Percentiles rank a stretch among this genome's conserved stretches.
Conservation (phyloP, 345 rosid species). For the Mangifera indica region DNA sequence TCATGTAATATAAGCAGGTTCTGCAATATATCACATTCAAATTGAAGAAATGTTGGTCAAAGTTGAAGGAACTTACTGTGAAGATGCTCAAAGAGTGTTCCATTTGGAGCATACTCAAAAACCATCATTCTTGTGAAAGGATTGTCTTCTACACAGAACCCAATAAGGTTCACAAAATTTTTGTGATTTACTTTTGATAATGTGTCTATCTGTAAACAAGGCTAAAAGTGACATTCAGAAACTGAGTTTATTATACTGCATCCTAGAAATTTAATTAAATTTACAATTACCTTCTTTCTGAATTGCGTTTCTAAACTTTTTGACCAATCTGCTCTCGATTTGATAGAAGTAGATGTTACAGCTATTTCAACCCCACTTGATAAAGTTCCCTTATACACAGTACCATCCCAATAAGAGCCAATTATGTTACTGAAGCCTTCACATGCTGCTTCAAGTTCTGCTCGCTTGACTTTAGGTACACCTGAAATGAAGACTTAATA, state of each 20-base stretch:
- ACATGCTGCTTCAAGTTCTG: slow-evolving; percentile 89
- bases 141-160: slow-evolving; percentile 77
- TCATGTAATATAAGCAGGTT: neutral
- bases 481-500: slow-evolving; percentile 43
- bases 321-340: slow-evolving; percentile 68
- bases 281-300: slow-evolving; percentile 64
- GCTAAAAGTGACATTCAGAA: slow-evolving; percentile 12
- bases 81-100: slow-evolving; percentile 90
- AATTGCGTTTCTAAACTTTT: slow-evolving; percentile 60
- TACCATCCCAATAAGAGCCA: slow-evolving; percentile 64
- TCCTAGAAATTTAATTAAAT: neutral
- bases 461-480: slow-evolving; percentile 71
- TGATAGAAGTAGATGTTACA: slow-evolving; percentile 51
- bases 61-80: slow-evolving; percentile 54
- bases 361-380: slow-evolving; percentile 93
- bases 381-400: slow-evolving; percentile 82
- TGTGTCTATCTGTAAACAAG: slow-evolving; percentile 59
- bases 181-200: slow-evolving; percentile 85
- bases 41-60: neutral
- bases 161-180: slow-evolving; percentile 86
- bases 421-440: slow-evolving; percentile 97
- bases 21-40: neutral
- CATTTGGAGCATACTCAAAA: slow-evolving; percentile 94
- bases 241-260: neutral
- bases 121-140: slow-evolving; percentile 92